These are phyloP conservation scores for Candida glucosophila DNA, from an alignment of 1,139 yeast genomes.

Conservation along the genomic window DNA sequence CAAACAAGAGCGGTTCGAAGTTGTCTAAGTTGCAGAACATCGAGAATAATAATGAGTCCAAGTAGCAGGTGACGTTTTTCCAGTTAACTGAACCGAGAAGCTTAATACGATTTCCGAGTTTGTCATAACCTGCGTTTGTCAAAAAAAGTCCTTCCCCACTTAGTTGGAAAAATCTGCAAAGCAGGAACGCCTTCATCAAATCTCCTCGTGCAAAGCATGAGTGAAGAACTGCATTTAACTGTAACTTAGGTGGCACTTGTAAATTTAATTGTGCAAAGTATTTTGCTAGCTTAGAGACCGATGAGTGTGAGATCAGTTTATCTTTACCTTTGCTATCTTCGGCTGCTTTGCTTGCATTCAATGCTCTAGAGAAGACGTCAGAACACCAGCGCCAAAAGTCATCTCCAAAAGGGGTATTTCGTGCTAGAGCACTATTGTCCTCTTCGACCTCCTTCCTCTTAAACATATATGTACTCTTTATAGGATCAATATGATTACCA, in stretches of 20 bases:
- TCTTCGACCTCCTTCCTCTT: slow-evolving; percentile 2
- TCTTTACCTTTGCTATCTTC: too few relatives aligned
- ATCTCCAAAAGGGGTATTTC: slow-evolving; percentile 12
- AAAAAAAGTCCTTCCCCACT: slow-evolving; percentile 30
- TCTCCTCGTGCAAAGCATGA: slow-evolving; percentile 37
- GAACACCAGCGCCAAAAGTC: slow-evolving; percentile 19
- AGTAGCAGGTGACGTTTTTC: slow-evolving; percentile 66
- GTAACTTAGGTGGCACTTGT: slow-evolving; percentile 19
- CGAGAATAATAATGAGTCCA: slow-evolving; percentile 62
- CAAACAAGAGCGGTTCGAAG: slow-evolving; percentile 58
- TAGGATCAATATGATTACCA: too few relatives aligned
- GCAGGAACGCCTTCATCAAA: slow-evolving; percentile 19
- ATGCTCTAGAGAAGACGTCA: slow-evolving; percentile 10
- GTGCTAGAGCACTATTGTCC: too few relatives aligned
- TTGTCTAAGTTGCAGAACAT: slow-evolving; percentile 65
- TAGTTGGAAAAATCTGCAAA: slow-evolving; percentile 31
- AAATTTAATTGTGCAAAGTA: slow-evolving; percentile 20
- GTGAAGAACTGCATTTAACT: slow-evolving; percentile 24
- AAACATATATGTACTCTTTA: slow-evolving; percentile 2
- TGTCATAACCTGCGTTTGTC: slow-evolving; percentile 27
- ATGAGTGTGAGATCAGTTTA: too few relatives aligned
- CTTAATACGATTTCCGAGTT: slow-evolving; percentile 15
- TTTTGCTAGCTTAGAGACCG: slow-evolving; percentile 16
- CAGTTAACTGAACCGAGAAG: slow-evolving; percentile 62
- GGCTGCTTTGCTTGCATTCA: too few relatives aligned